phyloP scores from a whole-genome alignment of 2,329 filamentous ascomycete genomes.

The Botrytis deweyae region DNA sequence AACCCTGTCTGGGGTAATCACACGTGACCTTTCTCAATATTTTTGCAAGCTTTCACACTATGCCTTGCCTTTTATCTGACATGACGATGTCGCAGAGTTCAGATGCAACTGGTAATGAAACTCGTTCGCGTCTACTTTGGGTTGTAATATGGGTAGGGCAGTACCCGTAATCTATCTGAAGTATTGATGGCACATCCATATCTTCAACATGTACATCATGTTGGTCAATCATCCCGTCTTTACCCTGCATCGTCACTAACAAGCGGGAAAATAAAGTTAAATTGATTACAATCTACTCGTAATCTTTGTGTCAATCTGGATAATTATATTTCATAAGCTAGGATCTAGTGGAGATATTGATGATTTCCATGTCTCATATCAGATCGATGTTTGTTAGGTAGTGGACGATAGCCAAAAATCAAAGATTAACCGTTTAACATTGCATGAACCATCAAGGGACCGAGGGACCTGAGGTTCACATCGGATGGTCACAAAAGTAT shows the following conservation, averaged over 20 bases:
- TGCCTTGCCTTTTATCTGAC: conserved; percentile 1
- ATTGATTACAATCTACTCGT: no score
- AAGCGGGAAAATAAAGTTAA: no score
- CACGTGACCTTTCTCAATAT: background rate
- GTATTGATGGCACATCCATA: background rate
- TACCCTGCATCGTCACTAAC: background rate
- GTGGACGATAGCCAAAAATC: background rate
- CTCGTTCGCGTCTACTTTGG: background rate
- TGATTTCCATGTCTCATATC: no score
- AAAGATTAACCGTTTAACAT: background rate
- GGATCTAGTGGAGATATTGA: no score
- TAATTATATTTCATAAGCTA: no score
- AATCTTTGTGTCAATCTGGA: no score
- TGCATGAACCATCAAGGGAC: background rate
- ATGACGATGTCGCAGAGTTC: background rate
- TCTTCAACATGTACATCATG: background rate
- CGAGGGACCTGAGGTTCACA: background rate
- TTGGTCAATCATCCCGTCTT: background rate
- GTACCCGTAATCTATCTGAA: background rate
- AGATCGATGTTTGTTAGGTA: background rate
- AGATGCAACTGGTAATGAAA: background rate
- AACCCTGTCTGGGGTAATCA: conserved; percentile 8
- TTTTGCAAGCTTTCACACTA: no score
- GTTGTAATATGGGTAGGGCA: background rate
- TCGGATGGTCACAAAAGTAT: background rate